Conservation (phyloP, 169 alveolate species). For the Eimeria brunetti region DNA sequence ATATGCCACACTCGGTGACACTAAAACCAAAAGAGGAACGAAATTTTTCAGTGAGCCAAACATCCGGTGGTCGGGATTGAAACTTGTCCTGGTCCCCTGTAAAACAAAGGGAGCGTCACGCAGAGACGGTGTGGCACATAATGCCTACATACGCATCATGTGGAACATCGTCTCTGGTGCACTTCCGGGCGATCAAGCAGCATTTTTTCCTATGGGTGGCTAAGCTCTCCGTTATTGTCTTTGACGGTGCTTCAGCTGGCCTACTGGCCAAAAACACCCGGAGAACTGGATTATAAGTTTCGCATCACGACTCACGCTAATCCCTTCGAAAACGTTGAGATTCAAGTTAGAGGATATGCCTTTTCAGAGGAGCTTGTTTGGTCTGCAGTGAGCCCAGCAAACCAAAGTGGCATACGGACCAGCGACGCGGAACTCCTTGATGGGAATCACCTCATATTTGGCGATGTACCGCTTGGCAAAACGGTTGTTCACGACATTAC, state of each 20-base stretch:
- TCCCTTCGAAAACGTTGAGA: constrained; percentile 81
- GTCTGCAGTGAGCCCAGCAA: constrained; percentile 14
- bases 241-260: constrained; percentile 26
- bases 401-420: neutral
- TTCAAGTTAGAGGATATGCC: constrained; percentile 38
- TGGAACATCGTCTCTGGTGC: neutral
- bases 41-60: constrained; percentile 68
- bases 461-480: constrained; percentile 56
- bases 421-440: constrained; percentile 36
- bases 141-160: neutral
- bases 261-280: constrained; percentile 70
- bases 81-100: neutral
- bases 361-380: constrained; percentile 62
- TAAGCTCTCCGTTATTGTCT: neutral
- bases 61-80: neutral
- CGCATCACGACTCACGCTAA: constrained; percentile 81
- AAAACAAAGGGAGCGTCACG: neutral
- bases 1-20: constrained; percentile 75
- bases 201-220: neutral
- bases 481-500: constrained; percentile 13
- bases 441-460: constrained; percentile 32
- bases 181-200: neutral
- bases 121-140: neutral
- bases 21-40: constrained; percentile 78
- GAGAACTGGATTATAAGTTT: constrained; percentile 67